Percentiles rank a stretch among this genome's conserved stretches.
These are phyloP conservation scores for Artemisia annua DNA, from an alignment of 129 eudicot genomes.

Conservation along the genomic window DNA sequence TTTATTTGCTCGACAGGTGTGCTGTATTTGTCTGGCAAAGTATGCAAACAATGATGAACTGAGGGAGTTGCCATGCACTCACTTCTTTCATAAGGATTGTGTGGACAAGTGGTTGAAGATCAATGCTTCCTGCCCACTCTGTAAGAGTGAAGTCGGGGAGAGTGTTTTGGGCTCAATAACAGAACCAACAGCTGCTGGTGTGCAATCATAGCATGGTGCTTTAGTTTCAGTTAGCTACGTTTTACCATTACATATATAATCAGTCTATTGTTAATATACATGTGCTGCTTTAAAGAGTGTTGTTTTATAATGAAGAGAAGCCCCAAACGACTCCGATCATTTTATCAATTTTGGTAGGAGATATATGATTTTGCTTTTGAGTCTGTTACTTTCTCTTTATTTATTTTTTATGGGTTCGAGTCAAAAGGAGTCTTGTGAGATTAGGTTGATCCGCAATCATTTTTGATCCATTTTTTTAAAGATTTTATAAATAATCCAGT, in stretches of 20 bases:
- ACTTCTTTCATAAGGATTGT: conserved; percentile 92
- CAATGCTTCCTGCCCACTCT: conserved; percentile 83
- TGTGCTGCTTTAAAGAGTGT: conserved; percentile 25
- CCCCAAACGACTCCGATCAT: conserved; percentile 3
- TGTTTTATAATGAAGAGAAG: conserved; percentile 29
- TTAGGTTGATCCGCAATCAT: too few species aligned
- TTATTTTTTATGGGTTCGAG: too few species aligned
- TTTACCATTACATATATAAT: conserved; percentile 21
- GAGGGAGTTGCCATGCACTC: conserved; percentile 71
- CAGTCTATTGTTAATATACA: conserved; percentile 26
- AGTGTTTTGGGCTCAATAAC: conserved; percentile 49
- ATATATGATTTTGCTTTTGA: conserved; percentile 24
- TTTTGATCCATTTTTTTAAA: too few species aligned
- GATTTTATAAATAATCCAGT: too few species aligned
- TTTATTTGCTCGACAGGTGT: conserved; percentile 49
- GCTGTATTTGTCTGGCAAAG: conserved; percentile 93
- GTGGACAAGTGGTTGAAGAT: conserved; percentile 97
- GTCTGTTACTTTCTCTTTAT: too few species aligned
- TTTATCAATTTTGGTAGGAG: conserved; percentile 17
- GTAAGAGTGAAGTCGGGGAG: conserved; percentile 92
- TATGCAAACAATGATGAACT: conserved; percentile 92
- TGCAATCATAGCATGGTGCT: conserved; percentile 30
- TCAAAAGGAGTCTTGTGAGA: too few species aligned
- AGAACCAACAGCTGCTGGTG: conserved; percentile 41
- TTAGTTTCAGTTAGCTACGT: conserved; percentile 20